Evolutionary conservation across 768 basidiomycete genomes (phyloP).

Genomic region (Suillus placidus): DNA sequence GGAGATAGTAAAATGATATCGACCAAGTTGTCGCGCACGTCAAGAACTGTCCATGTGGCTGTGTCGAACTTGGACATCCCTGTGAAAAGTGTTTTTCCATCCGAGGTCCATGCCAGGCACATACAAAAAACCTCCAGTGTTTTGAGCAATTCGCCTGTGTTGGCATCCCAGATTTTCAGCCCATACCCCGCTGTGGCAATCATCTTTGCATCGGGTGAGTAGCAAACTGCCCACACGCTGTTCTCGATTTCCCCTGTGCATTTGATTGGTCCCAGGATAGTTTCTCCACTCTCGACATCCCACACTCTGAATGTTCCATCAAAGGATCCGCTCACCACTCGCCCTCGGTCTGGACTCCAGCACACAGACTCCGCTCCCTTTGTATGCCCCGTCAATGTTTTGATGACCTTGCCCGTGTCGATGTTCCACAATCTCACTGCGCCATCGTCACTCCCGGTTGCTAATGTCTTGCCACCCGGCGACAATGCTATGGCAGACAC

Average conservation of each 20-base stretch:
- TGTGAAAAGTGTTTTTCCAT: background rate
- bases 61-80: background rate
- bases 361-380: background rate
- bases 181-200: background rate
- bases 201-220: background rate
- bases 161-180: background rate
- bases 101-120: background rate
- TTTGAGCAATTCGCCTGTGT: background rate
- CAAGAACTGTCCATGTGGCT: background rate
- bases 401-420: background rate
- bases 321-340: background rate
- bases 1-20: background rate
- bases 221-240: background rate
- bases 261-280: background rate
- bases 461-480: background rate
- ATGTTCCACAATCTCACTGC: background rate
- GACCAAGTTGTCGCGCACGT: fast-evolving
- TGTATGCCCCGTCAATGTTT: background rate
- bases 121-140: background rate
- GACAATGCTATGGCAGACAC: background rate
- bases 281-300: background rate
- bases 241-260: too few relatives aligned
- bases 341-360: background rate
- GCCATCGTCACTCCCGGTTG: background rate
- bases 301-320: background rate